Conservation (phyloP, 345 rosid genomes). For the Carallia brachiata region DNA sequence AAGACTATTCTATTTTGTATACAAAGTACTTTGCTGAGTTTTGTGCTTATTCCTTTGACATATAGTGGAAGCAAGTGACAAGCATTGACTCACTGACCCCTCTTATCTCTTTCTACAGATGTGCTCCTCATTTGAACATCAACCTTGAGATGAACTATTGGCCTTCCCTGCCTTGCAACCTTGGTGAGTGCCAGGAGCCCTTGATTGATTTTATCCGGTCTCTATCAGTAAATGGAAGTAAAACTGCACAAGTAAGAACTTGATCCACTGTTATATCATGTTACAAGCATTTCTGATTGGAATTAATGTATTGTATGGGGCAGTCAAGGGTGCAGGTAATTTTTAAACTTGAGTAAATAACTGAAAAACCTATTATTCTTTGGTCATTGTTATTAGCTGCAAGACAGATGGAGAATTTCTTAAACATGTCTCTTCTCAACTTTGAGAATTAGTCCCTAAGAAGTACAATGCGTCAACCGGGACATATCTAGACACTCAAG, state of each 20-base stretch:
- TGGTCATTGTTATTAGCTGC: too few relatives aligned
- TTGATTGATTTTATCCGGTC: constrained; percentile 72
- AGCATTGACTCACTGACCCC: constrained; percentile 3
- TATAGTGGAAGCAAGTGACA: constrained; percentile 12
- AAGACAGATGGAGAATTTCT: too few relatives aligned
- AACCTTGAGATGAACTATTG: constrained; percentile 98
- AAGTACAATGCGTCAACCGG: neutral
- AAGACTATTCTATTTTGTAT: neutral
- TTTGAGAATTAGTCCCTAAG: too few relatives aligned
- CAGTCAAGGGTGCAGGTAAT: neutral
- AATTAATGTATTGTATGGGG: neutral
- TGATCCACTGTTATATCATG: constrained; percentile 7
- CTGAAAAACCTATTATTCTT: neutral
- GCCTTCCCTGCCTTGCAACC: constrained; percentile 87
- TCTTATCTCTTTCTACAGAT: constrained; percentile 39
- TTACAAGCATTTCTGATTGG: neutral
- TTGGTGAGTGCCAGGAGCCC: constrained; percentile 84
- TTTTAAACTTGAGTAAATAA: neutral
- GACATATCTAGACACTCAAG: neutral
- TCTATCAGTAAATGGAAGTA: constrained; percentile 71
- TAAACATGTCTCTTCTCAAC: too few relatives aligned
- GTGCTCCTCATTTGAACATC: constrained; percentile 91
- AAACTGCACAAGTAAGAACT: constrained; percentile 70
- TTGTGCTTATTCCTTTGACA: constrained; percentile 5
- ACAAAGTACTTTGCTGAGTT: neutral